These are phyloP conservation scores for Tetrapisispora arboricola DNA, from an alignment of 805 yeast genomes.

Conservation along the genomic window DNA sequence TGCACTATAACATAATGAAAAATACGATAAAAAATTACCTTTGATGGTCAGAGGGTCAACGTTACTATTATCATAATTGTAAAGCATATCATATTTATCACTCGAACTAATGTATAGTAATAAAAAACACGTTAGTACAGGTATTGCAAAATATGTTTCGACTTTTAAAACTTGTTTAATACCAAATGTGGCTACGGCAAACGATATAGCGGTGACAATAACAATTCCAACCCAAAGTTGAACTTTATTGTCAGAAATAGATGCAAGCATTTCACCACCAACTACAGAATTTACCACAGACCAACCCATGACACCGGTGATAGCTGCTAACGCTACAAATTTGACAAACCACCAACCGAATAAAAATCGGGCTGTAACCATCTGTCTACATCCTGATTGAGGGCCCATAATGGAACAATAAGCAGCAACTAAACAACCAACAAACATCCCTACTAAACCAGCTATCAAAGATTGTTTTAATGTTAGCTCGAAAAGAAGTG, in stretches of 20 bases:
- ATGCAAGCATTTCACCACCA: slow-evolving; percentile 73
- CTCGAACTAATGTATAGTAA: slow-evolving; percentile 56
- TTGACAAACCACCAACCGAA: slow-evolving; percentile 85
- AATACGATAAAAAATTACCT: slow-evolving; percentile 67
- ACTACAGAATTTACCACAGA: slow-evolving; percentile 82
- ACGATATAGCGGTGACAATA: slow-evolving; percentile 53
- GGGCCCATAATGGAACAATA: slow-evolving; percentile 86
- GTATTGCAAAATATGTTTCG: slow-evolving; percentile 58
- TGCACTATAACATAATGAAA: slow-evolving; percentile 62
- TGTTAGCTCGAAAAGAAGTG: slow-evolving; percentile 58
- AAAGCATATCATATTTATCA: slow-evolving; percentile 31
- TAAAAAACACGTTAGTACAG: slow-evolving; percentile 57
- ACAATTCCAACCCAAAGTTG: slow-evolving; percentile 68
- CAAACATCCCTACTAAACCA: slow-evolving; percentile 51
- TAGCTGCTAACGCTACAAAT: slow-evolving; percentile 58
- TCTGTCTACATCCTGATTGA: slow-evolving; percentile 78
- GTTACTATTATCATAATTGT: slow-evolving; percentile 28
- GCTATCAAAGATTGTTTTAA: slow-evolving; percentile 51
- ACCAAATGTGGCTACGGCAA: slow-evolving; percentile 67
- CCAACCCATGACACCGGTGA: slow-evolving; percentile 84
- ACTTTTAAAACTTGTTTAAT: slow-evolving; percentile 59
- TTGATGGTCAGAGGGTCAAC: slow-evolving; percentile 32
- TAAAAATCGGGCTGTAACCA: slow-evolving; percentile 70
- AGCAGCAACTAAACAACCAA: slow-evolving; percentile 73
- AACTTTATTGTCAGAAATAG: slow-evolving; percentile 53